Conservation (phyloP, 352 stramenopile species). For the Pythium volutum region DNA sequence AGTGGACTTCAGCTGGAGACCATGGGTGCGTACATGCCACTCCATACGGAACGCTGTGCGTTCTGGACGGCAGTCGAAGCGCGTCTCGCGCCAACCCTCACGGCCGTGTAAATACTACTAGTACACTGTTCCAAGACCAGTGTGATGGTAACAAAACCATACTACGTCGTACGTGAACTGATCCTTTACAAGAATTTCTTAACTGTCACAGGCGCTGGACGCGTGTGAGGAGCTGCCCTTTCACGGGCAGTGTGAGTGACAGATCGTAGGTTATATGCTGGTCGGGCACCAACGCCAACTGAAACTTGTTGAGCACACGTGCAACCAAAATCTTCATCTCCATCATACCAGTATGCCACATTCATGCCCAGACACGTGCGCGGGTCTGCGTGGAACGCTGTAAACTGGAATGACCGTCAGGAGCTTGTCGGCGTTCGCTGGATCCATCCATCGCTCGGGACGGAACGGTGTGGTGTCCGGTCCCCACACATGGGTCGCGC, state of each 20-base stretch:
- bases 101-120: background rate
- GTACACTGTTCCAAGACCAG: too few relatives aligned
- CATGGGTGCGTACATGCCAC: constrained; percentile 7
- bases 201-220: background rate
- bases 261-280: constrained; percentile 28
- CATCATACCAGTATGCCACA: constrained; percentile 68
- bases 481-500: constrained; percentile 30
- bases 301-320: constrained; percentile 48
- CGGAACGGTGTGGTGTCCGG: constrained; percentile 31
- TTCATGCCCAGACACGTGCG: constrained; percentile 51
- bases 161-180: too few relatives aligned
- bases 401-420: constrained; percentile 52
- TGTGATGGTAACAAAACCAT: too few relatives aligned
- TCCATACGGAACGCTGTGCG: constrained; percentile 12
- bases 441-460: constrained; percentile 35
- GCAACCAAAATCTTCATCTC: constrained; percentile 73
- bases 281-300: constrained; percentile 23
- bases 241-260: constrained; percentile 27
- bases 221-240: constrained; percentile 5
- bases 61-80: constrained; percentile 7
- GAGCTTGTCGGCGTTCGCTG: constrained; percentile 13
- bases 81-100: background rate
- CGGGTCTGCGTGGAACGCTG: constrained; percentile 52
- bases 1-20: constrained; percentile 5
- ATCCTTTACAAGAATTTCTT: background rate